Evolutionary conservation across 495 filamentous ascomycete species (phyloP), one percentile per base, ranked within the genome.

Genomic region (Aspergillus carlsbadensis): DNA sequence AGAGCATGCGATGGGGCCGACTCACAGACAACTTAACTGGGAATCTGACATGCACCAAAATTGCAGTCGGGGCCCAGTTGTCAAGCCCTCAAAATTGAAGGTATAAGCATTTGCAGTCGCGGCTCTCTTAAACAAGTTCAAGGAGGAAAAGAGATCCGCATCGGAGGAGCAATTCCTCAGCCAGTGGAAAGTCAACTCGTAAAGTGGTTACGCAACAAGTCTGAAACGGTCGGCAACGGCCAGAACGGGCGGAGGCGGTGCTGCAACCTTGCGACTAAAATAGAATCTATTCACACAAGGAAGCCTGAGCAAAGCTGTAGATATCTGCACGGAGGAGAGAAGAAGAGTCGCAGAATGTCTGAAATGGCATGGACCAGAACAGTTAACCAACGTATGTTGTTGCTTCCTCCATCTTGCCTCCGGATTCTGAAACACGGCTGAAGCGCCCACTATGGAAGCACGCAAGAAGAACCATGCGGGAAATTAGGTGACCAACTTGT

Each of bases 121-220:
- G 24, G 22, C 21, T 52, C 13, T 22, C 24, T 52, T 8, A 11
- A 29, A 22, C 18, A 52, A 6, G n/a, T 35, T 52, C 21, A 33
- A 33, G 15, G 49, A 52, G 24, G 49, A 42, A 42, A 52, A 33
- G 24, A 52, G 21, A 31, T 33, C 49, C 24, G n/a, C 49, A 42
- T 40, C 8, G 15, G n/a, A 42, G 22, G 31, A 48, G 22, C 42
- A 47, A 26, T 17, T 17, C 13, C 14, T n/a, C 17, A 18, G 33
- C 37, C 21, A 26, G 17, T 24, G 7, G 41, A 24, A 10, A 24
- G 20, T 44, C 10, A 20, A n/a, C 18, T 44, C 11, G 21, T 14
- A 40, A 39, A 35, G 52, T 44, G 52, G 52, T 54, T 54, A 54
- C 52, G 52, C 52, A 54, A 54, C 41, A 8, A 45, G n/a, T 41